Base-by-base conservation (phyloP, 257 asterid genomes). In the Salvia miltiorrhiza region DNA sequence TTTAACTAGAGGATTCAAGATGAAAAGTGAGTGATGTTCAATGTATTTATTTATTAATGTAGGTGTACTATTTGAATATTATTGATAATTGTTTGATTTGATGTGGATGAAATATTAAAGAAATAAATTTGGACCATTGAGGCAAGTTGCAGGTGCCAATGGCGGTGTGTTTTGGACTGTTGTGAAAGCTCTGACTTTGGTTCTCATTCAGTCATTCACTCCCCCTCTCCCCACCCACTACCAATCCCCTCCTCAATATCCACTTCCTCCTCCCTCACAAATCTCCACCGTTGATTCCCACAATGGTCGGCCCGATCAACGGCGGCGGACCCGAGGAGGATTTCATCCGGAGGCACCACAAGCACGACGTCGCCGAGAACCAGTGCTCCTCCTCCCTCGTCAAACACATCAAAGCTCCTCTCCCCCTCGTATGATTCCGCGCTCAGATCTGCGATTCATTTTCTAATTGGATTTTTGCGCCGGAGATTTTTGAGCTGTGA, bases 341-440 rank as follows among this genome's bases (percentile, higher is more conserved):
- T 60, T 86, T 81, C 77, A 87, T 89, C 81, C 75, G 84, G 69
- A 74, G 88, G 47, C 85, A 86, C 77, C 98, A 92, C 76, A 92
- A 74, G 81, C 94, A 89, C 19, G 84, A 89, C 39, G 88, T 89
- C 14, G 72, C 78, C 13, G 90, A 72, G n/a, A 79, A 86, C 67
- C 96, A 89, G 88, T 87, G 96, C 79, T 81, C 86, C 3, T 92
- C 98, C 0, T 83, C 88, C 32, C 71, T 92, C 70, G 90, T 89
- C 75, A 92, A 89, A 65, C 96, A 81, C 79, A 82, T 92, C 89
- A 92, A 80, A 72, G 96, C 98, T 68, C 98, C 96, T 39, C 79
- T 84, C 70, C 96, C 89, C 64, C 93, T 92, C 9, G 98, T 92
- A 4, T 53, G 7, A 21, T 54, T n/a, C 61, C 3, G 1, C 40